A percentile compares a stretch with the other conserved stretches of the same genome.
Conservation (phyloP, 257 asterid genomes). For the Jasminum sambac region DNA sequence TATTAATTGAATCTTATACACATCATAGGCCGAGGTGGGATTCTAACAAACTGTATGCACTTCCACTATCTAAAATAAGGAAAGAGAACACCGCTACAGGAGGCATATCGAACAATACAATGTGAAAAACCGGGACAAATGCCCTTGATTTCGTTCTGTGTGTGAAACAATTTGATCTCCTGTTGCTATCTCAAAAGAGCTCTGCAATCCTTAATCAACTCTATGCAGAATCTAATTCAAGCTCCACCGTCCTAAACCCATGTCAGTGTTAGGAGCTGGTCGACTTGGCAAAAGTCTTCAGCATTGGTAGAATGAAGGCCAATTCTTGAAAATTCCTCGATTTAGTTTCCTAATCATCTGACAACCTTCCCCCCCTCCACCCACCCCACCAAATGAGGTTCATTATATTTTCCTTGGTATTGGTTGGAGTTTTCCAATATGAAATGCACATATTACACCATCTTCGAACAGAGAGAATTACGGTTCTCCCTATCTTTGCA, state of each 20-base stretch:
- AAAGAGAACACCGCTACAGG: neutral
- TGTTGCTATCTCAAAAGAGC: neutral
- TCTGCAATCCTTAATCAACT: neutral
- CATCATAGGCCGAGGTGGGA: too few relatives aligned
- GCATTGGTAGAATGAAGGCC: neutral
- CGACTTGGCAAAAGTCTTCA: neutral
- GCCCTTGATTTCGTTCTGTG: neutral
- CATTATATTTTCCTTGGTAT: neutral
- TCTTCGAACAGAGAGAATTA: neutral
- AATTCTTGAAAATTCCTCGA: neutral
- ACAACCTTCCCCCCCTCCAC: neutral
- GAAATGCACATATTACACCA: neutral
- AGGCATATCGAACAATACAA: neutral
- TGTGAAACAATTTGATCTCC: neutral
- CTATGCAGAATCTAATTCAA: neutral
- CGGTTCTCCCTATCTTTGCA: neutral
- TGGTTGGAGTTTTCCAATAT: neutral
- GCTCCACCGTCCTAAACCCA: neutral
- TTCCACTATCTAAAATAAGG: neutral
- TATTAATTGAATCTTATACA: too few relatives aligned
- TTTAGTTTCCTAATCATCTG: neutral
- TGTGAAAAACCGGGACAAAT: neutral
- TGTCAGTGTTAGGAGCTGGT: neutral
- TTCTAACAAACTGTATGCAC: neutral
- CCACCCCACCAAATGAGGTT: neutral